Percentiles rank a stretch among this genome's conserved stretches.
These are phyloP conservation scores for Globisporangium uncinulatum DNA, from an alignment of 352 stramenopile species.

Conservation along the genomic window DNA sequence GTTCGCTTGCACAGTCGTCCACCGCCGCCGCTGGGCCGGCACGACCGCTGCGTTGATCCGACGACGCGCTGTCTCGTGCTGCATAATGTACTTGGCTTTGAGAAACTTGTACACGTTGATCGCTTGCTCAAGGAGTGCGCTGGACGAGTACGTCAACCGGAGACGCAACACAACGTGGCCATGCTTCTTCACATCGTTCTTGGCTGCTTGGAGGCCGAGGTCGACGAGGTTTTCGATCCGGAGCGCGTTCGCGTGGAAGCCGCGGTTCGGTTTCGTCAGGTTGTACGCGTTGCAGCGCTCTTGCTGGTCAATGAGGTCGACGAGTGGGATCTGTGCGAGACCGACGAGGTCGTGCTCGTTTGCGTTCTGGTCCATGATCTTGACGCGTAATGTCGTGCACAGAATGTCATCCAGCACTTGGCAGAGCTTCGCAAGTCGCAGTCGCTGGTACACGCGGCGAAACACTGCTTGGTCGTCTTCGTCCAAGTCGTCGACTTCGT, in stretches of 20 bases:
- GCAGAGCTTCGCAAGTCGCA: slow-evolving; percentile 47
- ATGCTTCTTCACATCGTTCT: slow-evolving; percentile 6
- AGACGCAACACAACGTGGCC: slow-evolving; percentile 44
- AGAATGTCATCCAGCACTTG: slow-evolving; percentile 65
- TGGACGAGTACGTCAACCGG: slow-evolving; percentile 49
- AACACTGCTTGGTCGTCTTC: slow-evolving; percentile 46
- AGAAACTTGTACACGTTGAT: slow-evolving; percentile 56
- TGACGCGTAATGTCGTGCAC: slow-evolving; percentile 42
- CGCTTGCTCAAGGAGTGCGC: slow-evolving; percentile 55
- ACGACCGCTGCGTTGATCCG: slow-evolving; percentile 62
- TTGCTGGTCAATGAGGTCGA: slow-evolving; percentile 63
- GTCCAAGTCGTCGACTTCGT: slow-evolving; percentile 62
- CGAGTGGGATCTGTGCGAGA: slow-evolving; percentile 48
- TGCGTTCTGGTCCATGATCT: slow-evolving; percentile 51
- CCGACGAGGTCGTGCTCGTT: slow-evolving; percentile 45
- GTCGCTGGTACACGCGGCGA: slow-evolving; percentile 40
- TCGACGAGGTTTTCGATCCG: slow-evolving; percentile 6
- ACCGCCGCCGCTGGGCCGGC: slow-evolving; percentile 49
- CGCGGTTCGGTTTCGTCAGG: slow-evolving; percentile 26
- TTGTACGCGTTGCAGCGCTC: slow-evolving; percentile 57
- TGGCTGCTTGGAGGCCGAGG: neutral
- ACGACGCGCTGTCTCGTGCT: slow-evolving; percentile 45
- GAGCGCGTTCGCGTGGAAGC: slow-evolving; percentile 2
- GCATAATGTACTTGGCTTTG: slow-evolving; percentile 54
- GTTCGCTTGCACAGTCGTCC: slow-evolving; percentile 51